phyloP scores from a whole-genome alignment of 2,329 filamentous ascomycete genomes.

The Neofusicoccum cordaticola region DNA sequence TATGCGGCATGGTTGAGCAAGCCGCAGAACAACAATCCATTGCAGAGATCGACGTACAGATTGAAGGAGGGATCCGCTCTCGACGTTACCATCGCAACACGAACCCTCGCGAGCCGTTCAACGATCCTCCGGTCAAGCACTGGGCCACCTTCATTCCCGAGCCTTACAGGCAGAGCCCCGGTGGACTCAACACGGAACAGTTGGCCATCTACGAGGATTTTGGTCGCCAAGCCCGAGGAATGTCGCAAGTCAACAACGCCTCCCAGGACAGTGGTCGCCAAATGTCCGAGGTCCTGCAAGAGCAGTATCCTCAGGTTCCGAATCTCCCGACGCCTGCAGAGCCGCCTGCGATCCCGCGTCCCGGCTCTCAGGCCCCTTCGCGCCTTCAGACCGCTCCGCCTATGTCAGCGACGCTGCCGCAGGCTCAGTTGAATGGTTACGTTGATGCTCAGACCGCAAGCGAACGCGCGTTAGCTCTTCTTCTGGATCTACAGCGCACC shows the following conservation, averaged over 20 bases:
- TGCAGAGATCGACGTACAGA: slow-evolving; percentile 91
- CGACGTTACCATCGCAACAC: slow-evolving; percentile 73
- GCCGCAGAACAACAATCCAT: slow-evolving; percentile 91
- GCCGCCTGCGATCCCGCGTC: slow-evolving; percentile 59
- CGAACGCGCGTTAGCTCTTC: slow-evolving; percentile 53
- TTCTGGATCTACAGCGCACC: slow-evolving; percentile 56
- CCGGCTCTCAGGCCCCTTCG: slow-evolving; percentile 52
- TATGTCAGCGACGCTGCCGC: slow-evolving; percentile 32
- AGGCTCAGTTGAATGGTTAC: slow-evolving; percentile 60
- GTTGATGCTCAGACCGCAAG: slow-evolving; percentile 53
- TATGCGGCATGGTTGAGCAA: slow-evolving; percentile 91
- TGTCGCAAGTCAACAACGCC: slow-evolving; percentile 53
- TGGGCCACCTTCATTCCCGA: slow-evolving; percentile 94
- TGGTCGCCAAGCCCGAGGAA: slow-evolving; percentile 74
- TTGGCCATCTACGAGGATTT: slow-evolving; percentile 97
- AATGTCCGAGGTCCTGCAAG: slow-evolving; percentile 61
- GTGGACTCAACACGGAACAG: slow-evolving; percentile 84
- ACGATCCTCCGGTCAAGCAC: slow-evolving; percentile 75
- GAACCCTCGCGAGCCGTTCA: slow-evolving; percentile 78
- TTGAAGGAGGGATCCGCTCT: slow-evolving; percentile 74
- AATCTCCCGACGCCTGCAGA: slow-evolving; percentile 63
- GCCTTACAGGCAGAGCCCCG: slow-evolving; percentile 81
- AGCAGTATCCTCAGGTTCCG: slow-evolving; percentile 58
- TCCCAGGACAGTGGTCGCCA: slow-evolving; percentile 60
- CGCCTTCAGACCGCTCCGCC: slow-evolving; percentile 38